Evolutionary conservation across 805 yeast genomes (phyloP).

Genomic region (Kregervanrija fluxuum): DNA sequence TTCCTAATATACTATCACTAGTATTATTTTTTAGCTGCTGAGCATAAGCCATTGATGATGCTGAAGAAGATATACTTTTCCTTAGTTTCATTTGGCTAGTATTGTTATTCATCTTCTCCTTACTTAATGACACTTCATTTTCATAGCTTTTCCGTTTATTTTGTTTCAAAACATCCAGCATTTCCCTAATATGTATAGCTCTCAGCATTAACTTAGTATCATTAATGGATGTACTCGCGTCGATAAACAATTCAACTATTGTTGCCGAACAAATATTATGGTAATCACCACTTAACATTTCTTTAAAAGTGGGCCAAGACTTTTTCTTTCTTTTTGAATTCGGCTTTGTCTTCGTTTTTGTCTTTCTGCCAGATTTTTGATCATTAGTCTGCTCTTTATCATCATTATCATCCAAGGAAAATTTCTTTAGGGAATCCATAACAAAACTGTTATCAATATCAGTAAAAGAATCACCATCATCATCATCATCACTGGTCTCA

Average conservation of each 20-base stretch:
- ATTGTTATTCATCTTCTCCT: too few relatives aligned
- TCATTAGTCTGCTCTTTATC: background rate
- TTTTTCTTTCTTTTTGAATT: conserved; percentile 5
- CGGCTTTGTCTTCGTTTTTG: too few relatives aligned
- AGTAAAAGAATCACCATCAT: conserved; percentile 4
- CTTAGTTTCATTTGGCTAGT: too few relatives aligned
- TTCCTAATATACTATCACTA: too few relatives aligned
- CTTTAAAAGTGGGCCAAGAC: conserved; percentile 47
- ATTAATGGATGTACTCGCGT: conserved; percentile 51
- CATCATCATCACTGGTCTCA: conserved; percentile 7
- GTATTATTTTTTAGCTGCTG: too few relatives aligned
- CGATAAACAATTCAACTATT: conserved; percentile 52
- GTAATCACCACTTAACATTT: conserved; percentile 42
- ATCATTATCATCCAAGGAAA: background rate
- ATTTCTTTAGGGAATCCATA: conserved; percentile 2
- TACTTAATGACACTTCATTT: too few relatives aligned
- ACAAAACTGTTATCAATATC: conserved; percentile 2
- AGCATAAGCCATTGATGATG: too few relatives aligned
- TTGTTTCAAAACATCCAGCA: conserved; percentile 33
- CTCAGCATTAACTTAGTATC: conserved; percentile 60
- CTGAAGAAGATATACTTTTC: too few relatives aligned
- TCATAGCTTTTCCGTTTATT: conserved; percentile 7
- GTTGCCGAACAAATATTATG: conserved; percentile 39
- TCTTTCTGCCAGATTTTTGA: background rate
- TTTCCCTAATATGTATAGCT: conserved; percentile 45